Evolutionary conservation across 192 early-diverging fungal species (phyloP), one percentile per base, ranked within the genome.

Genomic region (Coemansia nantahalensis): DNA sequence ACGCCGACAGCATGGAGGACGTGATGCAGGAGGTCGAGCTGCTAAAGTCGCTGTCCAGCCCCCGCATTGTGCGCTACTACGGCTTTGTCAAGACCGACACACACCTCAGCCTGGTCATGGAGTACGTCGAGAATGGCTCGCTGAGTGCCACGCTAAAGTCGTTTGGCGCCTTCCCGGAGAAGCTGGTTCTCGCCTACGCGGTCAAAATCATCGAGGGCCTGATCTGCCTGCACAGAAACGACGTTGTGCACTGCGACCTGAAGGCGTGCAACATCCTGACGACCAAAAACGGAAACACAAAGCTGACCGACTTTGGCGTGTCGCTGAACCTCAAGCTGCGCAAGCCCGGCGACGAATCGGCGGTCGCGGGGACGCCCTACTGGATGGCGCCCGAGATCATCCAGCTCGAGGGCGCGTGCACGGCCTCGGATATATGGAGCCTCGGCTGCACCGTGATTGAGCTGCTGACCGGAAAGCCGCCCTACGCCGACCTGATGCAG

Each of bases 211-310:
- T 96, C 9, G 84, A 87, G 42, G 96, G 96, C 0, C 80, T 98
- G 1, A 80, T 84, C 9, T 98, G 93, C 67, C 65, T 98, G 39
- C 96, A 98, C 61, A 79, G 80, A 5, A 84, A 93, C 48, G 82
- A 90, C 44, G 88, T 90, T 8, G 88, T 90, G n/a, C 96, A 98
- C 69, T 85, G 92, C 48, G 96, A 98, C 64, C 64, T 98, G 19
- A 98, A 98, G 68, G 93, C 91, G 3, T 93, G 94, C 39, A 98
- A 98, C 67, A 91, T 98, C 41, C 64, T 98, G 35, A 90, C 91
- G 0, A 98, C 95, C n/a, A 98, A 98, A 55, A 86, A 85, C 23
- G 95, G 94, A 1, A 85, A 91, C 59, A 91, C 95, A 5, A 98
- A 98, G 62, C 76, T 98, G 26, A 87, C 92, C 0, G 95, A 98